Base-by-base conservation (phyloP, 306 rosid species). In the Luffa aegyptiaca region DNA sequence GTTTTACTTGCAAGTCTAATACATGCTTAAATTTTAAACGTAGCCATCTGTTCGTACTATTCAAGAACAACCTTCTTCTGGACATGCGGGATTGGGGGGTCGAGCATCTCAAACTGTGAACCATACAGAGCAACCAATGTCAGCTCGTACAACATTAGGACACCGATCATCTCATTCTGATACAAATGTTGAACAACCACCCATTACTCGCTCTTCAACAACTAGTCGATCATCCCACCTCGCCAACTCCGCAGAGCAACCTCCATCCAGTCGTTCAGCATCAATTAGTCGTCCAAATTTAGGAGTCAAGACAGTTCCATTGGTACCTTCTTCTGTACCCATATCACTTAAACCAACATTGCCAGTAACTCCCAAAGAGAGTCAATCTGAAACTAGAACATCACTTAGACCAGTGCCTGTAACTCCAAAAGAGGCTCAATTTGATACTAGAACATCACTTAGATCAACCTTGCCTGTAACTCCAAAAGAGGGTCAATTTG, bases 311-410 rank as follows among this genome's bases (percentile, higher is more conserved):
- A 77, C 90, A 66, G 90, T 88, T 85, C 88, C 93, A 68, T 81
- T 89, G 85, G 90, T 90, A 53, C 97, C 97, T 1, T 74, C 97
- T 80, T 85, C 79, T 84, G 92, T 91, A 17, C 89, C 99, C 35
- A 85, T 89, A 83, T 77, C 94, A 61, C 90, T 91, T 46, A 89
- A 91, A 84, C 93, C 95, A 37, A 44, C 85, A 20, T 5, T 84
- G 75, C 84, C 95, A 3, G 48, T 51, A 13, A 44, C 80, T 78
- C 83, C 84, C 44, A 13, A 88, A 2, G 97, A 90, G 53, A 75
- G 66, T 69, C 78, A 80, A 31, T 17, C 66, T 8, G 91, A 89
- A 16, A 37, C 74, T 4, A 66, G 31, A 66, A 66, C 74, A 80
- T 77, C 93, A 59, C 87, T 90, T 51, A 88, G 91, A 85, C 90